Evolutionary conservation across 2,329 filamentous ascomycete genomes (phyloP), one percentile per base, ranked within the genome.

Genomic region (Ramularia endophylla): DNA sequence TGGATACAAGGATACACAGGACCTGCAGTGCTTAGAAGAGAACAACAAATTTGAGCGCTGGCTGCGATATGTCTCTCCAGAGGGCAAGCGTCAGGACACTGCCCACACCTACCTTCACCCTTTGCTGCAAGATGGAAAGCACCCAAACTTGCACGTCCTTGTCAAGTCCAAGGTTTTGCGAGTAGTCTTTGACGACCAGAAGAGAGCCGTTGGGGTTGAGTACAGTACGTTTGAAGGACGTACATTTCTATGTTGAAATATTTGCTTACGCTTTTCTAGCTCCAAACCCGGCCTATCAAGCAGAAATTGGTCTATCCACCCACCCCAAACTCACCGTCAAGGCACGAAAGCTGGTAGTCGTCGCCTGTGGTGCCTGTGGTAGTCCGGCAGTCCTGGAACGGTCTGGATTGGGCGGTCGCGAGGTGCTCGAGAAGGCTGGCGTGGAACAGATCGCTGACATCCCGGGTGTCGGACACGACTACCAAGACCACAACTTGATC

Each of bases 61-160:
- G 65, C 55, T 66, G 18, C 63, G 68, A n/a, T 78, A 74, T 46
- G 66, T 78, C 5, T 61, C 62, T 1, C 65, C 62, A 0, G 69
- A 77, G 2, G 77, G 77, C 12, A 64, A 65, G 30, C 70, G 78
- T n/a, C 75, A 79, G 52, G 78, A 81, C 49, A 64, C 76, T 1
- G 77, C 77, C 0, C 70, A 74, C 43, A 53, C 64, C 11, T 81
- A 78, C 44, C 50, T 80, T 7, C 75, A 78, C 47, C 72, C 74
- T 0, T 65, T 70, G 27, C 58, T 78, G 0, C 61, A 71, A 38
- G 64, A 66, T 41, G 69, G 68, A 1, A 60, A 71, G 2, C 68
- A 77, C 34, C 69, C 74, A 0, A 80, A 81, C 41, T 69, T 83
- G 2, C 74, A 82, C 42, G 65, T 83, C 2, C 64, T 83, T 0